Percentiles rank a stretch among this genome's conserved stretches.
Evolutionary conservation across 139 green algal species (phyloP).

Genomic region (Zygnema cylindricum): DNA sequence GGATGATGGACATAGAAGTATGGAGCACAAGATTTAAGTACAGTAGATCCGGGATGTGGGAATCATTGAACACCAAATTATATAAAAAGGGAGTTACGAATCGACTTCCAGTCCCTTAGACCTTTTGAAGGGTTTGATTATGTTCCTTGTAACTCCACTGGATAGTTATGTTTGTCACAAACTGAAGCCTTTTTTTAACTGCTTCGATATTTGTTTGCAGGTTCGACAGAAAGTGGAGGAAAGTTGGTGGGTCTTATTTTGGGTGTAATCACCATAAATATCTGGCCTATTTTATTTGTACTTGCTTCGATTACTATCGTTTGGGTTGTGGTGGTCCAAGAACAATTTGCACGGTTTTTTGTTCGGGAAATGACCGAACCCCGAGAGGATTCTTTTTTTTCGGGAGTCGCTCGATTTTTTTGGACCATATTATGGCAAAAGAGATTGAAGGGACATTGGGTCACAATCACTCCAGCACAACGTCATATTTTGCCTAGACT

Average conservation of each 20-base stretch:
- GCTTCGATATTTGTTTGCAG: too few species aligned
- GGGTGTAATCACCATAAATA: slow-evolving; percentile 21
- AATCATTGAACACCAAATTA: too few species aligned
- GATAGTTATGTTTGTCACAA: too few species aligned
- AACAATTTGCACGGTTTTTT: slow-evolving; percentile 39
- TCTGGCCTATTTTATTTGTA: slow-evolving; percentile 37
- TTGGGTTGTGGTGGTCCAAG: slow-evolving; percentile 6
- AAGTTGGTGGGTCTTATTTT: not conserved
- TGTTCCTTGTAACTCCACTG: too few species aligned
- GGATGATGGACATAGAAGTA: too few species aligned
- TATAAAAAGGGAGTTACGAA: too few species aligned
- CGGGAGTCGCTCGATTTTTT: slow-evolving; percentile 14
- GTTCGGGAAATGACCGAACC: slow-evolving; percentile 47
- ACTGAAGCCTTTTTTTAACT: too few species aligned
- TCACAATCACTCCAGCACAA: slow-evolving; percentile 39
- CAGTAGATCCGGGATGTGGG: too few species aligned
- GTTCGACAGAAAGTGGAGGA: slow-evolving; percentile 17
- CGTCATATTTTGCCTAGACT: slow-evolving; percentile 11
- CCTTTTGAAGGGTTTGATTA: too few species aligned
- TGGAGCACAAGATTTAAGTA: too few species aligned
- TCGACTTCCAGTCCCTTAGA: too few species aligned
- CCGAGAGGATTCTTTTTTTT: not conserved
- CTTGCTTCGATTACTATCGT: slow-evolving; percentile 18
- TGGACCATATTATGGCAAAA: slow-evolving; percentile 28
- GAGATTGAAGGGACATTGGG: slow-evolving; percentile 46